Evolutionary conservation across 805 yeast genomes (phyloP).

Genomic region (Nakazawaea wyomingensis): DNA sequence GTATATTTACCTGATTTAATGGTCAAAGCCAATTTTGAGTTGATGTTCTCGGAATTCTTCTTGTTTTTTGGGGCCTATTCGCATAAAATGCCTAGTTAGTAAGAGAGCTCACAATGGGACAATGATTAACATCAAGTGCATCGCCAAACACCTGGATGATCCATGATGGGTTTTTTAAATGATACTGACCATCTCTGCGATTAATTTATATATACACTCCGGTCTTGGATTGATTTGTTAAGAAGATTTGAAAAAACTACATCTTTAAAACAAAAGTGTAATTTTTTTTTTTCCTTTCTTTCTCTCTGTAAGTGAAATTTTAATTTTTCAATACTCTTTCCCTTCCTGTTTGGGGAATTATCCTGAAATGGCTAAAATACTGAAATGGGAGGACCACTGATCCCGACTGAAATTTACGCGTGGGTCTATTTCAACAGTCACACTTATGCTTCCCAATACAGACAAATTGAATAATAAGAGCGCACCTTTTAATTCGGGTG

Average conservation of each 20-base stretch:
- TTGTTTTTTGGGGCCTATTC: constrained; percentile 91
- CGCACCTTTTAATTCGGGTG: neutral
- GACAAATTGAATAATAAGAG: neutral
- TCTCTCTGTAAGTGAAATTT: too few species aligned
- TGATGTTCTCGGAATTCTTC: constrained; percentile 89
- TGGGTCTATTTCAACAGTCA: neutral
- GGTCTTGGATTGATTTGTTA: constrained; percentile 45
- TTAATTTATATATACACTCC: constrained; percentile 70
- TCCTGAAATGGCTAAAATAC: too few species aligned
- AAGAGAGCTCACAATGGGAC: too few species aligned
- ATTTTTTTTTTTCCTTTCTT: constrained; percentile 1
- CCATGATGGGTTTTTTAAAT: too few species aligned
- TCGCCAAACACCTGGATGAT: neutral
- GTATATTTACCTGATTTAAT: constrained; percentile 99
- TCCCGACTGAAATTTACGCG: neutral
- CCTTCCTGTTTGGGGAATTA: too few species aligned
- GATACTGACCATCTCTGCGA: constrained; percentile 98
- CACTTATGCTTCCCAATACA: neutral
- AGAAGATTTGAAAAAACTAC: neutral
- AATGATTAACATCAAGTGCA: too few species aligned
- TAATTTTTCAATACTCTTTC: too few species aligned
- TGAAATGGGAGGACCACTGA: too few species aligned
- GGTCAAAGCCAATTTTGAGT: constrained; percentile 96
- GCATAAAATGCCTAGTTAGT: too few species aligned
- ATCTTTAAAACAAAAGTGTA: neutral